Percentiles rank a stretch among this genome's conserved stretches.
Evolutionary conservation across 495 filamentous ascomycete genomes (phyloP).

Genomic region (Usnea hakonensis): DNA sequence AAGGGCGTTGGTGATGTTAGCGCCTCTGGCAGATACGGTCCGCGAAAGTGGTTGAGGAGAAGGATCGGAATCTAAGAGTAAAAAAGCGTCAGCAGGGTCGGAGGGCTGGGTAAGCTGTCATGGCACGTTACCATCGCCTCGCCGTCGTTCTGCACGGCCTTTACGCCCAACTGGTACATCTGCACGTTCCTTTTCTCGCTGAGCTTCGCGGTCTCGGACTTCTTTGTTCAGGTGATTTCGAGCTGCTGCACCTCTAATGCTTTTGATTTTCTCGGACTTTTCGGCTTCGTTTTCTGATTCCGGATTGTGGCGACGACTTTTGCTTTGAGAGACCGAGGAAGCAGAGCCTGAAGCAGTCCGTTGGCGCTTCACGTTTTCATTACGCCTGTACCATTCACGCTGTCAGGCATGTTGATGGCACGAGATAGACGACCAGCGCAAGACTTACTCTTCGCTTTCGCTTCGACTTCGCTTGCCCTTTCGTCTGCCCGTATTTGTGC

Average conservation of each 20-base stretch:
- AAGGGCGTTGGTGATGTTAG: constrained; percentile 14
- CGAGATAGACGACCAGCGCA: constrained; percentile 18
- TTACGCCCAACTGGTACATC: constrained; percentile 64
- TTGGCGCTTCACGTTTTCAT: constrained; percentile 56
- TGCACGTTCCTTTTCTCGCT: constrained; percentile 57
- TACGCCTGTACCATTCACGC: constrained; percentile 33
- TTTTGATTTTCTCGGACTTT: constrained; percentile 46
- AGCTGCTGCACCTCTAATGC: constrained; percentile 54
- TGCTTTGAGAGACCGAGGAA: constrained; percentile 46
- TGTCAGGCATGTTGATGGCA: background rate
- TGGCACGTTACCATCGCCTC: constrained; percentile 62
- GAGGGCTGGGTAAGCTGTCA: background rate
- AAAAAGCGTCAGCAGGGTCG: constrained; percentile 15
- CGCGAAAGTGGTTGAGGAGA: constrained; percentile 50
- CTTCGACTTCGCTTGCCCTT: constrained; percentile 78
- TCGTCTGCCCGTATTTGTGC: constrained; percentile 43
- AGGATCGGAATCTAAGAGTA: constrained; percentile 48
- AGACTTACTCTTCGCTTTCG: constrained; percentile 84
- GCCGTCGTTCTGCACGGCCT: constrained; percentile 61
- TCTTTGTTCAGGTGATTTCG: constrained; percentile 68
- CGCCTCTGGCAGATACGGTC: constrained; percentile 29
- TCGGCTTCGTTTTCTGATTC: constrained; percentile 67
- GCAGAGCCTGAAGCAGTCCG: constrained; percentile 68
- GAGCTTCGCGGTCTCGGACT: constrained; percentile 51
- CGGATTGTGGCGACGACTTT: constrained; percentile 39